Conservation (phyloP, 495 filamentous ascomycete genomes). For the Parachaetomium inaequale region DNA sequence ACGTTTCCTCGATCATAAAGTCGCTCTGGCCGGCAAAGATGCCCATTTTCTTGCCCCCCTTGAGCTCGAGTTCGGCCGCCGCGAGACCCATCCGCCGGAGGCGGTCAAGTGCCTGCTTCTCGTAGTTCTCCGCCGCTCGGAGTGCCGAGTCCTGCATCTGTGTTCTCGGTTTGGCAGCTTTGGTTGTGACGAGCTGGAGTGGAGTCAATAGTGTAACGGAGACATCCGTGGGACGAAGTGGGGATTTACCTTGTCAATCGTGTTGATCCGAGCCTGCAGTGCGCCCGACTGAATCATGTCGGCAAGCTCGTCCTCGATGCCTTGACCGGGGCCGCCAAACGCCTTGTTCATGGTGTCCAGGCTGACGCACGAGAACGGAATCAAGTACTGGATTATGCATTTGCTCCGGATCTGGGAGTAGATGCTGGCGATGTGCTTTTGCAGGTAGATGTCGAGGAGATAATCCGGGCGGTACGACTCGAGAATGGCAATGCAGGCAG, state of each 20-base stretch:
- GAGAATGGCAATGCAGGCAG: constrained; percentile 74
- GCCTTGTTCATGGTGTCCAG: constrained; percentile 64
- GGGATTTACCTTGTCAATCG: constrained; percentile 63
- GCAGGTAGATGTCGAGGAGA: constrained; percentile 82
- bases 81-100: constrained; percentile 71
- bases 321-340: constrained; percentile 54
- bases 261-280: constrained; percentile 79
- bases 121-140: constrained; percentile 64
- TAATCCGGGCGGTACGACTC: constrained; percentile 81
- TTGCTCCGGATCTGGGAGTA: constrained; percentile 76
- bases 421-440: constrained; percentile 65
- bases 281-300: constrained; percentile 67
- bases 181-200: constrained; percentile 62
- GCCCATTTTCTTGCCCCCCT: constrained; percentile 28
- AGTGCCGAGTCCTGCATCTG: constrained; percentile 66
- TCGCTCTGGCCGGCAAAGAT: neutral
- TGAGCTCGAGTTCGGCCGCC: constrained; percentile 71
- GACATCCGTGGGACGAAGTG: neutral
- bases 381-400: constrained; percentile 85
- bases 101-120: constrained; percentile 67
- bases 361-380: constrained; percentile 73
- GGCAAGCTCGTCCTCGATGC: constrained; percentile 72
- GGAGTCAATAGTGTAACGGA: constrained; percentile 2
- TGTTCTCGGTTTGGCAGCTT: constrained; percentile 57
- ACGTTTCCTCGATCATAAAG: constrained; percentile 11